A percentile compares a stretch with the other conserved stretches of the same genome.
These are phyloP conservation scores for Cardiospermum halicacabum DNA, from an alignment of 345 rosid species.

Conservation along the genomic window DNA sequence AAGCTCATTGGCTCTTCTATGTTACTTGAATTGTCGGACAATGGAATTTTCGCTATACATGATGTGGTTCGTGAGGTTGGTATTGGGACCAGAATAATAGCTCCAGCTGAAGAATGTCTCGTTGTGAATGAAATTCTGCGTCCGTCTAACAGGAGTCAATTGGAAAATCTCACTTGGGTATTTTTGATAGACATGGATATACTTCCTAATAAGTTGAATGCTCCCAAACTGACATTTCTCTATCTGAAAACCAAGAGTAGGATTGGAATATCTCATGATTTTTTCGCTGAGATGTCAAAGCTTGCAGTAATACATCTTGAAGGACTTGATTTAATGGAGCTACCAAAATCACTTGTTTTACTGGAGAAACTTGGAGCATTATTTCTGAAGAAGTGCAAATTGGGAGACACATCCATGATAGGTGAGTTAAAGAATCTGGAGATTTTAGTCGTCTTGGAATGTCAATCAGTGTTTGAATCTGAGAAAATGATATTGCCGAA, in stretches of 20 bases:
- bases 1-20: not conserved
- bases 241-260: not conserved
- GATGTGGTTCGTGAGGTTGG: constrained; percentile 11
- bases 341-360: too few species aligned
- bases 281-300: not conserved
- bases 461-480: too few species aligned
- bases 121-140: not conserved
- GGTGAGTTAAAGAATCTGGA: too few species aligned
- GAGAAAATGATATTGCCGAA: too few species aligned
- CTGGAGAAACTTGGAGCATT: too few species aligned
- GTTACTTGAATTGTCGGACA: not conserved
- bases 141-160: not conserved
- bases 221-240: constrained; percentile 15
- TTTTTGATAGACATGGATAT: not conserved
- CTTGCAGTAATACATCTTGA: constrained; percentile 15
- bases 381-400: too few species aligned
- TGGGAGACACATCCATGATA: too few species aligned
- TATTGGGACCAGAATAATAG: constrained; percentile 7
- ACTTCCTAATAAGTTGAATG: constrained; percentile 6
- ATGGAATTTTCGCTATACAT: not conserved
- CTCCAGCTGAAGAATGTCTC: not conserved
- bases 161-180: constrained; percentile 2
- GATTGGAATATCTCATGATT: not conserved
- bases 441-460: too few species aligned
- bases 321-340: too few species aligned